A percentile compares a stretch with the other conserved stretches of the same genome.
Conservation (phyloP, 2,329 filamentous ascomycete genomes). For the Graphilbum fragrans region DNA sequence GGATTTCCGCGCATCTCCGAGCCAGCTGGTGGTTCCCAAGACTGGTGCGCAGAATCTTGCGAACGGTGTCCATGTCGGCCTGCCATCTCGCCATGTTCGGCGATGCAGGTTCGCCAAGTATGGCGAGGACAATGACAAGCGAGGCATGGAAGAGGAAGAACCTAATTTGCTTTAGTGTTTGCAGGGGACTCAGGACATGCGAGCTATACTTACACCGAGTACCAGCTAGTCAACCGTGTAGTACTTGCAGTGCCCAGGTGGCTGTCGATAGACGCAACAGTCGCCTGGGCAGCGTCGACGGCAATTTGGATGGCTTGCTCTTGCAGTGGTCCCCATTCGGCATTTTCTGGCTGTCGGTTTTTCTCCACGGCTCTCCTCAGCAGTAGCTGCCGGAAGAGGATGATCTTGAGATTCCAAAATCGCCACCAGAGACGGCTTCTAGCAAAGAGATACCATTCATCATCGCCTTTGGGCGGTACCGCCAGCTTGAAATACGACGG, state of each 20-base stretch:
- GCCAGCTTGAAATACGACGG: neutral
- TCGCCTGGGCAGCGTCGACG: neutral
- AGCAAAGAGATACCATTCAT: constrained; percentile 2
- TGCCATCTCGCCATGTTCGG: neutral
- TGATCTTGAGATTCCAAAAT: constrained; percentile 6
- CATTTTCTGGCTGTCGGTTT: neutral
- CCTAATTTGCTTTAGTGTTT: neutral
- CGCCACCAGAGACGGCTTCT: constrained; percentile 2
- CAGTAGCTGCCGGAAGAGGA: constrained; percentile 3
- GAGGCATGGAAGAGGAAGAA: constrained; percentile 5
- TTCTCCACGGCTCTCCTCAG: constrained; percentile 1
- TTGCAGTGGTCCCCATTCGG: neutral
- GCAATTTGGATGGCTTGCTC: constrained; percentile 1
- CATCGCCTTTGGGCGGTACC: neutral
- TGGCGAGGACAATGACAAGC: constrained; percentile 2
- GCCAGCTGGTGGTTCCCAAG: constrained; percentile 2
- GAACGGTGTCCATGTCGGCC: constrained; percentile 1
- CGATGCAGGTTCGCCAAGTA: neutral
- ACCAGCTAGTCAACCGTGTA: constrained; percentile 1
- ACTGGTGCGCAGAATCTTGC: neutral
- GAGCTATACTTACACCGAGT: constrained; percentile 1
- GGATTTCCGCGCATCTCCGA: constrained; percentile 1
- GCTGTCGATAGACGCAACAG: neutral
- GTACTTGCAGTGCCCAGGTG: neutral
- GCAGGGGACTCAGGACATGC: neutral